Evolutionary conservation across 2,329 filamentous ascomycete genomes (phyloP).

Genomic region (Calcarisporium arbuscula): DNA sequence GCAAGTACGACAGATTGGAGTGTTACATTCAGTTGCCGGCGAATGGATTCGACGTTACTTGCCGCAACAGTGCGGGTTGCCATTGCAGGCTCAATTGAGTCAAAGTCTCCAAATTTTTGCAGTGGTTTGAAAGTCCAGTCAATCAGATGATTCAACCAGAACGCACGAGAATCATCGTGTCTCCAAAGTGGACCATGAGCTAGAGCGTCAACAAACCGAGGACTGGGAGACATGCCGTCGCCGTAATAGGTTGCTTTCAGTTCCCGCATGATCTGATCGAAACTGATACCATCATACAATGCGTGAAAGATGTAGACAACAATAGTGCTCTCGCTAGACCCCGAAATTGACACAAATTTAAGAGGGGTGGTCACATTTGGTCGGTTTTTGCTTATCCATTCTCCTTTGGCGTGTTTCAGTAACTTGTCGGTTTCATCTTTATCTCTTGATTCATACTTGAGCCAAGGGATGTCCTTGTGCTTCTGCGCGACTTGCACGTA

Average conservation of each 20-base stretch:
- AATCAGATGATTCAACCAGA: constrained; percentile 60
- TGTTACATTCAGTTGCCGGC: constrained; percentile 61
- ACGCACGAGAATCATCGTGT: constrained; percentile 37
- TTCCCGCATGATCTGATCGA: constrained; percentile 58
- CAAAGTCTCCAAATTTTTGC: constrained; percentile 5
- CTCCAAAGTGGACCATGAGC: constrained; percentile 60
- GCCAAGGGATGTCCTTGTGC: constrained; percentile 36
- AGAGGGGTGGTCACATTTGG: constrained; percentile 44
- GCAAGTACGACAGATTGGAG: constrained; percentile 75
- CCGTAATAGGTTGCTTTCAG: constrained; percentile 31
- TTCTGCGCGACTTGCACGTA: constrained; percentile 66
- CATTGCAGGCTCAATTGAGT: constrained; percentile 4
- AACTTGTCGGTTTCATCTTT: constrained; percentile 23
- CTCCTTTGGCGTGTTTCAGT: constrained; percentile 27
- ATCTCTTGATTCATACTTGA: constrained; percentile 21
- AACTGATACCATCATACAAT: constrained; percentile 78
- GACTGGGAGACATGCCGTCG: constrained; percentile 25
- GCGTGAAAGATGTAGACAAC: constrained; percentile 74
- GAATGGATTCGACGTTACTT: constrained; percentile 40
- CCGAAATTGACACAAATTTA: constrained; percentile 37
- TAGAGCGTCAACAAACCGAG: constrained; percentile 61
- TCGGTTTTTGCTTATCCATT: constrained; percentile 51
- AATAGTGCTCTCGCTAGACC: constrained; percentile 32
- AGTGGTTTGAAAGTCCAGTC: constrained; percentile 17
- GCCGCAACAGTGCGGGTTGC: constrained; percentile 27